These are phyloP conservation scores for Parachlorella kessleri DNA, from an alignment of 139 green algal species.

Conservation along the genomic window DNA sequence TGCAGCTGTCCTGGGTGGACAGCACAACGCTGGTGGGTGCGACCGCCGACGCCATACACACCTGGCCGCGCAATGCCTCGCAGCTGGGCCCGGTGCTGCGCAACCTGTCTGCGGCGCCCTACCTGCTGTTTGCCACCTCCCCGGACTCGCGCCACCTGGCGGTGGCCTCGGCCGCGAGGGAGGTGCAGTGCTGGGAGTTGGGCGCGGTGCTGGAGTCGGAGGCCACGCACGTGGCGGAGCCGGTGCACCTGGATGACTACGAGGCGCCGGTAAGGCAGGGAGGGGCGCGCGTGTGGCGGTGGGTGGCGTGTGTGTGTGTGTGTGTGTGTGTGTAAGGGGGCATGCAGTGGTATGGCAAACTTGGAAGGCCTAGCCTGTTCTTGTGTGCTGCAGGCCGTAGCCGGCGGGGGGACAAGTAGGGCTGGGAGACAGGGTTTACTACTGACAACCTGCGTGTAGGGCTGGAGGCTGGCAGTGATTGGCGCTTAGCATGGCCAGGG, in stretches of 20 bases:
- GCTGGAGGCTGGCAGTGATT: too few relatives aligned
- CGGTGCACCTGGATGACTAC: conserved; percentile 19
- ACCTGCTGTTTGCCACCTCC: background rate
- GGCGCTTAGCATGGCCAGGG: too few relatives aligned
- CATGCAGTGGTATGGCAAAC: too few relatives aligned
- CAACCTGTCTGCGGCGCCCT: background rate
- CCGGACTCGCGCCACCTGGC: background rate
- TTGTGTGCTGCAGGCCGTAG: too few relatives aligned
- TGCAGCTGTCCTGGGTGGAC: conserved; percentile 13
- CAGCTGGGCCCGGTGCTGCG: background rate
- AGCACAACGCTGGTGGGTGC: conserved; percentile 6
- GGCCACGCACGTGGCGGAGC: conserved; percentile 22
- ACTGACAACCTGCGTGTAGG: too few relatives aligned
- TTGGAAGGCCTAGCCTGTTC: too few relatives aligned
- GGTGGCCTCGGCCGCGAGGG: background rate
- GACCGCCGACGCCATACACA: background rate
- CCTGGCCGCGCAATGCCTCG: background rate
- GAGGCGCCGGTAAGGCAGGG: too few relatives aligned
- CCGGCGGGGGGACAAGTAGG: too few relatives aligned
- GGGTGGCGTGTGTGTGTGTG: too few relatives aligned
- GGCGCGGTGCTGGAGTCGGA: conserved; percentile 7
- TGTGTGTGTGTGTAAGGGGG: too few relatives aligned
- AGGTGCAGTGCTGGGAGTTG: conserved; percentile 29
- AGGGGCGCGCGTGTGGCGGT: too few relatives aligned
- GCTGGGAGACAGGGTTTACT: too few relatives aligned